A percentile compares a stretch with the other conserved stretches of the same genome.
These are phyloP conservation scores for Penicillium occitanis DNA, from an alignment of 2,329 filamentous ascomycete genomes.

Conservation along the genomic window DNA sequence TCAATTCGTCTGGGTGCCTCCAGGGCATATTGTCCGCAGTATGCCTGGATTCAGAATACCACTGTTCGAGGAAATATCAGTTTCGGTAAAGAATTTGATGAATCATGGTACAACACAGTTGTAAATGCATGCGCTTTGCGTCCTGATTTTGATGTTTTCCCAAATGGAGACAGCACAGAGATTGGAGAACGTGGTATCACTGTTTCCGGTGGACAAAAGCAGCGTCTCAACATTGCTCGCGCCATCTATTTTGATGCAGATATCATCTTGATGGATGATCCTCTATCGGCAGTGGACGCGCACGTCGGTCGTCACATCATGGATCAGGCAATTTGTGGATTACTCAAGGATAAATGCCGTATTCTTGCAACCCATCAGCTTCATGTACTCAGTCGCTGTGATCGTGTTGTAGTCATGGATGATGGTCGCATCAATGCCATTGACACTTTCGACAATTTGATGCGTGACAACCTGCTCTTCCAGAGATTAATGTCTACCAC, in stretches of 20 bases:
- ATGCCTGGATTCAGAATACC: conserved; percentile 96
- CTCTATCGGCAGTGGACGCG: conserved; percentile 56
- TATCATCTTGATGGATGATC: conserved; percentile 64
- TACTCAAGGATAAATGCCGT: conserved; percentile 84
- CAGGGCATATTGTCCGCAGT: conserved; percentile 90
- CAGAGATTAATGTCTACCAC: conserved; percentile 79
- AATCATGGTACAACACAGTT: conserved; percentile 79
- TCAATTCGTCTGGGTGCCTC: conserved; percentile 86
- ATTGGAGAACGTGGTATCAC: conserved; percentile 96
- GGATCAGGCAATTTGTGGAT: conserved; percentile 86
- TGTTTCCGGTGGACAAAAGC: conserved; percentile 92
- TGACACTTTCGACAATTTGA: conserved; percentile 86
- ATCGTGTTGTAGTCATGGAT: conserved; percentile 92
- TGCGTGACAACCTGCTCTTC: conserved; percentile 75
- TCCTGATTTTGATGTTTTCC: conserved; percentile 89
- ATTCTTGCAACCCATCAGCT: conserved; percentile 94
- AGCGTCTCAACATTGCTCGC: conserved; percentile 89
- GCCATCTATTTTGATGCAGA: conserved; percentile 66
- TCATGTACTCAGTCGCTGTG: conserved; percentile 85
- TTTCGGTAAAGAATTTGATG: conserved; percentile 77
- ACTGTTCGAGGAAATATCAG: conserved; percentile 84
- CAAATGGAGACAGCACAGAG: conserved; percentile 81
- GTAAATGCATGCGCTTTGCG: conserved; percentile 80
- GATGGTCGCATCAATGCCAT: conserved; percentile 78
- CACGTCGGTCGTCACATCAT: conserved; percentile 73